Conservation (phyloP, 257 asterid species). For the Lithospermum erythrorhizon region DNA sequence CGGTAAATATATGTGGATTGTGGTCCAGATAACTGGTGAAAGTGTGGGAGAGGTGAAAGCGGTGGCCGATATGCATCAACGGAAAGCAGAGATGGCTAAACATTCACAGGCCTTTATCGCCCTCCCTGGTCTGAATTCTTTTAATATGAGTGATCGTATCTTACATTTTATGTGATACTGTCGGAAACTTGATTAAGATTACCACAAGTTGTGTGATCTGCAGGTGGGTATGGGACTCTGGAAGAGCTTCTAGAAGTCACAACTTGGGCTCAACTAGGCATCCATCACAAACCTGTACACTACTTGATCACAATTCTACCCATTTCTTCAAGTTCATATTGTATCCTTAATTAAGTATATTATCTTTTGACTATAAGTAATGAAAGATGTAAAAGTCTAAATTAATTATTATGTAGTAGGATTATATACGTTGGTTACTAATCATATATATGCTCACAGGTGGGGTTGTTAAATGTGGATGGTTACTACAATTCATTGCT, state of each 20-base stretch:
- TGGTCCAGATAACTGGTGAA: conserved; percentile 27
- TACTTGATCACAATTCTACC: no score
- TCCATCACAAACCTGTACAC: conserved; percentile 32
- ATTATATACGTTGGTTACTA: no score
- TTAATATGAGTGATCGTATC: no score
- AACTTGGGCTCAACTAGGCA: conserved; percentile 38
- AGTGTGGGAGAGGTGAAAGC: conserved; percentile 35
- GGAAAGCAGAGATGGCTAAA: conserved; percentile 34
- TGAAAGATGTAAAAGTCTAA: no score
- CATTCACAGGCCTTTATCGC: conserved; percentile 37
- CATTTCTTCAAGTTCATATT: no score
- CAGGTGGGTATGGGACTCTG: conserved; percentile 37
- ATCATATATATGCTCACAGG: conserved; percentile 3
- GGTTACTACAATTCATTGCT: conserved; percentile 27
- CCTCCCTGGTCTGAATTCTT: conserved; percentile 23
- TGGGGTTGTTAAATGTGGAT: conserved; percentile 29
- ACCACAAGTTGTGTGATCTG: no score
- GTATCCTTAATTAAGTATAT: no score
- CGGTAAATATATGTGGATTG: no score
- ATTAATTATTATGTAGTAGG: no score
- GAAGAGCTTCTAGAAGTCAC: conserved; percentile 35
- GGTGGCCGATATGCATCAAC: conserved; percentile 34
- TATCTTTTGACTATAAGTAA: no score
- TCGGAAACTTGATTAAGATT: no score
- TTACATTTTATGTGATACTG: no score